Conservation (phyloP, 2,329 filamentous ascomycete genomes). For the Fusarium clavum region DNA sequence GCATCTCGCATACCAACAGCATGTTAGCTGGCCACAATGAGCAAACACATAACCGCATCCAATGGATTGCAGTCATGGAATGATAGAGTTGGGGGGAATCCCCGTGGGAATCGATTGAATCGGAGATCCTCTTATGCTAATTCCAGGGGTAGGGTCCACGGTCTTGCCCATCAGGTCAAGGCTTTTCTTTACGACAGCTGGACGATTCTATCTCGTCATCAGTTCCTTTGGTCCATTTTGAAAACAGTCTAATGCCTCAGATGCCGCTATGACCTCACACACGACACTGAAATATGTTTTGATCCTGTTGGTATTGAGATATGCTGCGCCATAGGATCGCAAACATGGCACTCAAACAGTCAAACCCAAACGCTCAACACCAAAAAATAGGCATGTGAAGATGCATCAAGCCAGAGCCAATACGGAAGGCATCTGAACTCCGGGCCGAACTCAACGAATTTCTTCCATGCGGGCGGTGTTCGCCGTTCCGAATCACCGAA, state of each 20-base stretch:
- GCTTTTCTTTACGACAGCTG: slow-evolving; percentile 17
- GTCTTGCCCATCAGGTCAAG: slow-evolving; percentile 9
- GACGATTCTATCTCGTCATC: slow-evolving; percentile 16
- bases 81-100: slow-evolving; percentile 14
- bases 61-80: slow-evolving; percentile 8
- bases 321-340: neutral
- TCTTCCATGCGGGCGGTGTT: slow-evolving; percentile 43
- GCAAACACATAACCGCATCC: slow-evolving; percentile 19
- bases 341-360: neutral
- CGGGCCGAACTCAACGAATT: slow-evolving; percentile 31
- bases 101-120: slow-evolving; percentile 18
- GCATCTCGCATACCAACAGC: slow-evolving; percentile 33
- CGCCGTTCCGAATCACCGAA: slow-evolving; percentile 50
- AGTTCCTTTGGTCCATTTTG: slow-evolving; percentile 16
- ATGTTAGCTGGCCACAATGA: slow-evolving; percentile 20
- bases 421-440: slow-evolving; percentile 36
- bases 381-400: slow-evolving; percentile 1
- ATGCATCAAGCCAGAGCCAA: slow-evolving; percentile 14
- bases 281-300: slow-evolving; percentile 1
- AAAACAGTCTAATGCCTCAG: slow-evolving; percentile 22
- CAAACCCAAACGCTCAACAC: neutral
- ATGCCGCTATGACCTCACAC: slow-evolving; percentile 1
- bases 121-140: slow-evolving; percentile 26
- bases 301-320: neutral
- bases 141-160: slow-evolving; percentile 28